phyloP scores from a whole-genome alignment of 169 alveolate species.

The Plasmodium knowlesi region DNA sequence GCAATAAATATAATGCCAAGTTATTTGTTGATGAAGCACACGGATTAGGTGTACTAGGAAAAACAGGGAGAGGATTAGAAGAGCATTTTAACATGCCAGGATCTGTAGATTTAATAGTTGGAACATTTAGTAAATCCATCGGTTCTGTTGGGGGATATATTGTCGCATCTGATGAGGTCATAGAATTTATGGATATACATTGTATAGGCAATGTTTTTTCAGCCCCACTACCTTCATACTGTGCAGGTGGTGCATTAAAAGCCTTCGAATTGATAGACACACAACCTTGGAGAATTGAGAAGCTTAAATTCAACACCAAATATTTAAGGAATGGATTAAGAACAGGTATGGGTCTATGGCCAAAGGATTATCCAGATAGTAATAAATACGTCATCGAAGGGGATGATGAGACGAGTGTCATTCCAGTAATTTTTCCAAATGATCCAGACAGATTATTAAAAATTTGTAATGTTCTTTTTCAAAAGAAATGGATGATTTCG shows the following conservation, averaged over 20 bases:
- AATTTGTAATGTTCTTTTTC: conserved; percentile 70
- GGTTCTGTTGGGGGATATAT: conserved; percentile 87
- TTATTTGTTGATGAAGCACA: conserved; percentile 90
- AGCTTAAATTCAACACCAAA: conserved; percentile 76
- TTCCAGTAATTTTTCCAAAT: conserved; percentile 83
- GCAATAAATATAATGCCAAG: conserved; percentile 79
- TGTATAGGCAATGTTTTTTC: conserved; percentile 86
- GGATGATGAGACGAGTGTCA: conserved; percentile 81
- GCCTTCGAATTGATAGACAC: conserved; percentile 82
- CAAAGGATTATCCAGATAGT: conserved; percentile 82
- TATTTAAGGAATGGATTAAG: conserved; percentile 78
- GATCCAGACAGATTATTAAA: conserved; percentile 81
- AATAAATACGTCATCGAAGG: conserved; percentile 81
- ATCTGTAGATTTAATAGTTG: conserved; percentile 80
- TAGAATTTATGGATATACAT: conserved; percentile 85
- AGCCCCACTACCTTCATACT: conserved; percentile 86
- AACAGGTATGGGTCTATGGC: conserved; percentile 84
- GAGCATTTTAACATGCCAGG: conserved; percentile 85
- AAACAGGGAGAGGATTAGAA: conserved; percentile 90
- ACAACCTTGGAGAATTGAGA: conserved; percentile 79
- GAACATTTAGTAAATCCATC: conserved; percentile 85
- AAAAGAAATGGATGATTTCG: conserved; percentile 78
- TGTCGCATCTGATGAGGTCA: conserved; percentile 78
- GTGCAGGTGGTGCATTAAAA: conserved; percentile 85
- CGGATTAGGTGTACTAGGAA: conserved; percentile 89